Evolutionary conservation across 306 rosid species (phyloP).

Genomic region (Castanea crenata): DNA sequence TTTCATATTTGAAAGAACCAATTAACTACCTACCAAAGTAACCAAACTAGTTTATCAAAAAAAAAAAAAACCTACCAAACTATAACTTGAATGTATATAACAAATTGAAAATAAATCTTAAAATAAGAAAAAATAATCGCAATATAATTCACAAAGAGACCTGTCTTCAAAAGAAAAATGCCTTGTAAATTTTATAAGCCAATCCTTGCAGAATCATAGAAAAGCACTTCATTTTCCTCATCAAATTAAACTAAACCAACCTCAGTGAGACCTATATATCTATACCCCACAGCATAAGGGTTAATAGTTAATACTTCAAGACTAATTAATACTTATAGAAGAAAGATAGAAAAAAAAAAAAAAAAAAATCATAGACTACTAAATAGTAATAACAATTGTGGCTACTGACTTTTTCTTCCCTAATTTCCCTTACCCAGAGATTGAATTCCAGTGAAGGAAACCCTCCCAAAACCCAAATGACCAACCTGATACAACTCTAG

Average conservation of each 20-base stretch:
- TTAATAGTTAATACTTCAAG: not conserved
- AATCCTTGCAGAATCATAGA: not conserved
- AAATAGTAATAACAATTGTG: not conserved
- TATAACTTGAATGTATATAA: not conserved
- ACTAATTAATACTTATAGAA: too few species aligned
- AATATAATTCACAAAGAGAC: not conserved
- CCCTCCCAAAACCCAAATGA: conserved; percentile 87
- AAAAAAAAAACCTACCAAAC: not conserved
- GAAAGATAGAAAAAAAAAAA: too few species aligned
- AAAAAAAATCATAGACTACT: too few species aligned
- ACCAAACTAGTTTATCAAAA: too few species aligned
- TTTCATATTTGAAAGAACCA: not conserved
- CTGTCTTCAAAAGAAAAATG: not conserved
- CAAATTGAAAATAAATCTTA: not conserved
- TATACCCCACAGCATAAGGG: not conserved
- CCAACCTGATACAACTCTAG: conserved; percentile 62
- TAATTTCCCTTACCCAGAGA: conserved; percentile 27
- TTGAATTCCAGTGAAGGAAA: conserved; percentile 48
- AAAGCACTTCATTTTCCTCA: not conserved
- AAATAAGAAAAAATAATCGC: not conserved
- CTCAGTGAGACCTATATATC: not conserved
- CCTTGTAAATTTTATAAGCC: not conserved
- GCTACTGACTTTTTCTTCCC: conserved; percentile 4
- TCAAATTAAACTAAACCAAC: not conserved
- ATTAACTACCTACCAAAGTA: not conserved